Percentiles rank a stretch among this genome's conserved stretches.
Conservation (phyloP, 2,329 filamentous ascomycete genomes). For the Zelopaecilomyces penicillatus region DNA sequence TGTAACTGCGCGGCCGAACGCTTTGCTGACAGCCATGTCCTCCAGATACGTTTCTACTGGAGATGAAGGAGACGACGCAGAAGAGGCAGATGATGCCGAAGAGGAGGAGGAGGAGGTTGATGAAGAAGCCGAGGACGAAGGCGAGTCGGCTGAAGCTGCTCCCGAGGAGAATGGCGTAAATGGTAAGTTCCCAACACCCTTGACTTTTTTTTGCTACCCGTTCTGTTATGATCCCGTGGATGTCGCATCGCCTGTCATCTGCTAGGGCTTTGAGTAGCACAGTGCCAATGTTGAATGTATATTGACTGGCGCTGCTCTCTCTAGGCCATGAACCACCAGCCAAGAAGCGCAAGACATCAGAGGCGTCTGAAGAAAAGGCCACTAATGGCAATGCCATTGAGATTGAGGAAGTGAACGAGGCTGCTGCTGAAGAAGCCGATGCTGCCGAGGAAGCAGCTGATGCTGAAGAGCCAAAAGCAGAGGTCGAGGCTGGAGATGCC, state of each 20-base stretch:
- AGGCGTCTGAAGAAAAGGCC: conserved; percentile 20
- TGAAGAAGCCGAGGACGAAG: conserved; percentile 25
- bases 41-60: conserved; percentile 27
- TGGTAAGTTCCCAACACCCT: conserved; percentile 21
- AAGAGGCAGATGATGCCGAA: conserved; percentile 32
- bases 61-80: conserved; percentile 33
- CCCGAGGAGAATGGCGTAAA: conserved; percentile 24
- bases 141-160: conserved; percentile 20
- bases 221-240: background rate
- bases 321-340: conserved; percentile 34
- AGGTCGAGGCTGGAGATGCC: conserved; percentile 16
- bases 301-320: background rate
- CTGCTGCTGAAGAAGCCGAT: conserved; percentile 21
- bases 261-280: too few species aligned
- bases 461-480: conserved; percentile 18
- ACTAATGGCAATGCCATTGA: conserved; percentile 27
- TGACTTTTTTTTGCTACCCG: background rate
- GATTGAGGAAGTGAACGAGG: conserved; percentile 26
- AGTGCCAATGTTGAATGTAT: background rate
- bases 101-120: conserved; percentile 30
- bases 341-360: conserved; percentile 43
- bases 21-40: conserved; percentile 4
- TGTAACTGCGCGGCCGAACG: background rate
- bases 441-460: conserved; percentile 16
- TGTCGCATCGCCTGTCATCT: too few species aligned